Base-by-base conservation (phyloP, 2,329 filamentous ascomycete genomes). In the Ophiocordyceps camponoti-floridani region DNA sequence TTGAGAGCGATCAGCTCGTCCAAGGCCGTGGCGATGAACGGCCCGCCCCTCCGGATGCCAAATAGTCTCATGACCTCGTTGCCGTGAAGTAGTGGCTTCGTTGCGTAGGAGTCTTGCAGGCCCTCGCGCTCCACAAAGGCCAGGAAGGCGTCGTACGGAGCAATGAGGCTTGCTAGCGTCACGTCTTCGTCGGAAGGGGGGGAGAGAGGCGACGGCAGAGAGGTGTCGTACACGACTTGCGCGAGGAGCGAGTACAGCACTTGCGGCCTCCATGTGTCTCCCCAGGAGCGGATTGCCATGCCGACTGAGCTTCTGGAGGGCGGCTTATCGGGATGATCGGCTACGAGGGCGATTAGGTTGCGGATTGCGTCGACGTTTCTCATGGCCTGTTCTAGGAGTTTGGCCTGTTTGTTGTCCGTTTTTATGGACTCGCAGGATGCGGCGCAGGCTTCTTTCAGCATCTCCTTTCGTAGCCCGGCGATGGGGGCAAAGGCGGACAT, bases 241-340 rank as follows among this genome's bases (percentile, higher is more conserved):
- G 47, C 42, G 10, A 51, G 43, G 27, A 52, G 40, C 26, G 40
- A 45, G 30, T 46, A 51, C 27, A 42, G 27, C 4, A 51, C 44
- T 16, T 52, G 50, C 14, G 47, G 33, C 0, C 41, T 45, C 50
- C 50, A 52, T 1, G 45, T 46, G 13, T 40, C 11, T 26, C 49
- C 49, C 49, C 49, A 52, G 13, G 48, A 47, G 3, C 50, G 48
- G 9, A 52, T 45, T 2, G 49, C 44, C 50, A 51, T 50, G 37
- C 49, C 50, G 1, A 51, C 31, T 23, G 13, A 23, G 43, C 49
- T 48, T 33, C 47, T 40, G 30, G n/a, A 2, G 12, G 48, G 33
- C n/a, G 26, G 37, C 14, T 26, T 38, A 12, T 33, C 27, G 9
- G 11, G 18, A 13, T 41, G 14, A 6, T 27, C 30, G 13, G 18